Evolutionary conservation across 192 early-diverging fungal species (phyloP).

Genomic region (Coemansia reversa): DNA sequence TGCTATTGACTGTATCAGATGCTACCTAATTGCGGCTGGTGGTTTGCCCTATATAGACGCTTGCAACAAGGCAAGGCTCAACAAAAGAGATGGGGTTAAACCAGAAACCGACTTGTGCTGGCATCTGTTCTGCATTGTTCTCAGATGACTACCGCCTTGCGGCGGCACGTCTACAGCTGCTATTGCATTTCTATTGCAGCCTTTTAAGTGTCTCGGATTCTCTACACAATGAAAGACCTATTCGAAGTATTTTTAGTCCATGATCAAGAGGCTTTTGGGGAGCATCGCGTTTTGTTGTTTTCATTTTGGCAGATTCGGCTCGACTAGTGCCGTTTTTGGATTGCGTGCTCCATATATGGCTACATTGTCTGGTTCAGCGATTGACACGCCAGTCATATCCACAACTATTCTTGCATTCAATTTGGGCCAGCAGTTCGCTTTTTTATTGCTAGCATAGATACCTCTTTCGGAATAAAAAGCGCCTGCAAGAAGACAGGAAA

Average conservation of each 20-base stretch:
- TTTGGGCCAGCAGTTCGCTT: neutral
- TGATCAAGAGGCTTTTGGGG: neutral
- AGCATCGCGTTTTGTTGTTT: neutral
- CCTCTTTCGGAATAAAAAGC: neutral
- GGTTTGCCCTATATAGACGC: neutral
- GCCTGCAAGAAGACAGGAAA: neutral
- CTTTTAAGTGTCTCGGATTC: neutral
- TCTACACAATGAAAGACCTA: neutral
- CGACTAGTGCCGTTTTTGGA: neutral
- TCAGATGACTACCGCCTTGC: neutral
- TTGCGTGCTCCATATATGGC: neutral
- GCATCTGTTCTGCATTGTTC: neutral
- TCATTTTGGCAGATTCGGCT: neutral
- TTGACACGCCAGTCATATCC: neutral
- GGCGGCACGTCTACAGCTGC: neutral
- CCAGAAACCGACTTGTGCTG: neutral
- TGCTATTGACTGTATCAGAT: neutral
- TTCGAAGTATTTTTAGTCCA: neutral
- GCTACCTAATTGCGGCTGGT: no score
- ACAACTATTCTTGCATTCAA: neutral
- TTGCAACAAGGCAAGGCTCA: neutral
- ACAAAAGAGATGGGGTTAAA: no score
- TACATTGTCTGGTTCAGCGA: neutral
- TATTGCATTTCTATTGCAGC: neutral
- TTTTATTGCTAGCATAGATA: neutral